Base-by-base conservation (phyloP, 768 basidiomycete species). In the Favolaschia claudopus region DNA sequence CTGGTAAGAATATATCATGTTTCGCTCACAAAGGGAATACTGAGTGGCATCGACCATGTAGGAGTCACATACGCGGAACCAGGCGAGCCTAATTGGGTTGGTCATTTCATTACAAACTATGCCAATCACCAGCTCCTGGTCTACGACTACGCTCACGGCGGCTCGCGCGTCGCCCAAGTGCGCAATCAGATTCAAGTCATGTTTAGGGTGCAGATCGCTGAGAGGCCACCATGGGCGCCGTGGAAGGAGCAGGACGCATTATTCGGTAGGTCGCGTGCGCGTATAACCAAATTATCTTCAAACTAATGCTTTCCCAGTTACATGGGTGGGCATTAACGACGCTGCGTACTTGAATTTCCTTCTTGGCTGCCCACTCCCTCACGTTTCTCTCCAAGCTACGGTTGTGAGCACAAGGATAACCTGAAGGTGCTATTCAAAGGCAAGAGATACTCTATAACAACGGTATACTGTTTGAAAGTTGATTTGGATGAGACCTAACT, bases 271-370 rank as follows among this genome's bases (percentile, higher is more conserved):
- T 52, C 17, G 7, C 9, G 6, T 19, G 22, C 5, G 8, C 22
- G 24, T 36, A 10, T 19, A 22, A 10, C 6, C 14, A 8, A 22
- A n/a, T 15, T 14, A 22, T 19, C 27, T 27, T 19, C 3, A 15
- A 28, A 12, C 14, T 28, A 22, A 50, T 24, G 22, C 9, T 32
- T 37, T 55, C 17, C 40, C 48, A 82, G 80, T 79, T 7, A 79
- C 76, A 3, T 81, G 79, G 79, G 70, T 82, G 22, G 81, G 81
- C 5, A 82, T 83, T 47, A 83, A 83, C 54, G 81, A 82, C 63
- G 69, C 72, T 66, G 75, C 69, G 76, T 77, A 60, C 32, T 4
- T 42, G 10, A 25, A 20, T 24, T 27, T 33, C 43, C 44, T 53
- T 38, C 34, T 25, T 37, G 51, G 2, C 44, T 19, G 14, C 28